These are phyloP conservation scores for Penicillium palitans DNA, from an alignment of 2,329 filamentous ascomycete genomes.

Conservation along the genomic window DNA sequence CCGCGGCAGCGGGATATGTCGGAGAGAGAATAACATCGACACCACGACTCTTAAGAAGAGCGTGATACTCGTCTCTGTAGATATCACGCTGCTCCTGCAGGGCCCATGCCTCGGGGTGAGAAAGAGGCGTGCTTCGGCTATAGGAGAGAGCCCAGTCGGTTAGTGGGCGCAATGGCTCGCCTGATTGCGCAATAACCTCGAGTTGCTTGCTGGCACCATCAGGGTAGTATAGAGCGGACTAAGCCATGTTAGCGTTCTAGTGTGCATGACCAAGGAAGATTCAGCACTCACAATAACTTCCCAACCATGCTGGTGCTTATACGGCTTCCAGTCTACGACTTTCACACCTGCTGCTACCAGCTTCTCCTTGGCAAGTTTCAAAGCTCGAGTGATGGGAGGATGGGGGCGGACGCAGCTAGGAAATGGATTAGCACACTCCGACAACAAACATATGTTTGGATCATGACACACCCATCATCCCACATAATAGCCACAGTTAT, in stretches of 20 bases:
- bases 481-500: slow-evolving; percentile 59
- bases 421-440: background rate
- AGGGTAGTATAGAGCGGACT: slow-evolving; percentile 51
- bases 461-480: slow-evolving; percentile 54
- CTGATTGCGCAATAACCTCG: slow-evolving; percentile 34
- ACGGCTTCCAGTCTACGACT: slow-evolving; percentile 41
- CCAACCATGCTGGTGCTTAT: slow-evolving; percentile 36
- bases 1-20: slow-evolving; percentile 29
- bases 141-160: slow-evolving; percentile 44
- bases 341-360: slow-evolving; percentile 48
- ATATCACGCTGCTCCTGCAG: slow-evolving; percentile 30
- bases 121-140: slow-evolving; percentile 23
- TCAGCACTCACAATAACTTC: slow-evolving; percentile 34
- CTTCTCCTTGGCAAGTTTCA: slow-evolving; percentile 25
- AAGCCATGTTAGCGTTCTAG: slow-evolving; percentile 30
- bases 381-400: slow-evolving; percentile 46
- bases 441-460: background rate
- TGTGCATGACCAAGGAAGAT: background rate
- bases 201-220: slow-evolving; percentile 42
- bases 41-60: slow-evolving; percentile 28
- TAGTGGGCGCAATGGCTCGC: slow-evolving; percentile 50
- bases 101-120: slow-evolving; percentile 31
- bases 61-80: slow-evolving; percentile 36
- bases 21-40: slow-evolving; percentile 38
- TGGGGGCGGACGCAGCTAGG: slow-evolving; percentile 60